Conservation (phyloP, 1,284 basidiomycete genomes). For the Leccinum fuscescens region DNA sequence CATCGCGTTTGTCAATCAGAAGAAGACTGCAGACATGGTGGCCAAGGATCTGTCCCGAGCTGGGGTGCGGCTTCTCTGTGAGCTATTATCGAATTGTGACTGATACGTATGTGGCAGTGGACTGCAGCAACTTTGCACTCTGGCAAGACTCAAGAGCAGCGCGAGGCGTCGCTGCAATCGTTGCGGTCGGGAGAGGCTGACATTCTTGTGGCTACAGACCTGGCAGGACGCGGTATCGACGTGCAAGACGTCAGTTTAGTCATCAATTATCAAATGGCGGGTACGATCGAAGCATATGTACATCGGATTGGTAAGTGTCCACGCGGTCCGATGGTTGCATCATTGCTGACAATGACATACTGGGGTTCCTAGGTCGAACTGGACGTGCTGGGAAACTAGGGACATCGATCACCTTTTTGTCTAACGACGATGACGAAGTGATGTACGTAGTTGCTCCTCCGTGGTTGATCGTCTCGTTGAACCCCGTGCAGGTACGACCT, state of each 20-base stretch:
- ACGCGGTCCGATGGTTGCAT: not conserved
- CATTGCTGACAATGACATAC: conserved; percentile 12
- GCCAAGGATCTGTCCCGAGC: conserved; percentile 87
- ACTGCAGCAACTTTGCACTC: conserved; percentile 89
- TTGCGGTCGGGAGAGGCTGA: conserved; percentile 83
- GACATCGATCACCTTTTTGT: conserved; percentile 91
- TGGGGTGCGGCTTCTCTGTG: conserved; percentile 51
- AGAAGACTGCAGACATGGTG: conserved; percentile 97
- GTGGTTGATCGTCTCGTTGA: conserved; percentile 14
- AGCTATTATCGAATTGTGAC: conserved; percentile 9
- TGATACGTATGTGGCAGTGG: conserved; percentile 52
- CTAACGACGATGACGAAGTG: conserved; percentile 94
- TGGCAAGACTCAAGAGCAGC: conserved; percentile 95
- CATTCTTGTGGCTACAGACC: conserved; percentile 93
- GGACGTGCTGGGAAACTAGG: conserved; percentile 96
- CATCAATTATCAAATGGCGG: conserved; percentile 97
- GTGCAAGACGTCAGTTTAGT: conserved; percentile 95
- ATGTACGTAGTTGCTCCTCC: conserved; percentile 63
- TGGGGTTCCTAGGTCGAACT: conserved; percentile 68
- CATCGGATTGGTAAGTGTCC: conserved; percentile 82
- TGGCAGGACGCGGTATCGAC: conserved; percentile 98
- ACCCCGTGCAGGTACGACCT: conserved; percentile 71
- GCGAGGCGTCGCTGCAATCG: conserved; percentile 87
- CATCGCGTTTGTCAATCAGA: conserved; percentile 99
- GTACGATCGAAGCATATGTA: conserved; percentile 94